These are phyloP conservation scores for Mycena venus DNA, from an alignment of 768 basidiomycete genomes.

Conservation along the genomic window DNA sequence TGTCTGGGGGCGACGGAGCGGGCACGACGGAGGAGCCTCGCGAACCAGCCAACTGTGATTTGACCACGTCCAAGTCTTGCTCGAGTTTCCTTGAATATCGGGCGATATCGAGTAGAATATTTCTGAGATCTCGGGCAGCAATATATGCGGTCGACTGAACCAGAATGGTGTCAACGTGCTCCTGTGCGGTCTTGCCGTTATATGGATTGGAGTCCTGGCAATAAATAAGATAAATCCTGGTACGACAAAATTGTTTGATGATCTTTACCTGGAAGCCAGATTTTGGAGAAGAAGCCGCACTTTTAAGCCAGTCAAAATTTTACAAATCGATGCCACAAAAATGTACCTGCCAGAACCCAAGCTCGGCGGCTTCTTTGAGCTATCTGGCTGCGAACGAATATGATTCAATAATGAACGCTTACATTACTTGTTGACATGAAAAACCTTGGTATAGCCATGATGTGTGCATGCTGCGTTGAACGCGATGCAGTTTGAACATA, in stretches of 20 bases:
- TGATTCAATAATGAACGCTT: background rate
- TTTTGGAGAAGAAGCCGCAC: background rate
- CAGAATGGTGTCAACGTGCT: slow-evolving; percentile 43
- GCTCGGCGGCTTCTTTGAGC: background rate
- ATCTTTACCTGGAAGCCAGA: background rate
- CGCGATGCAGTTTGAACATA: slow-evolving; percentile 60
- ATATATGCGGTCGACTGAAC: slow-evolving; percentile 32
- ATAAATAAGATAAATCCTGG: too few species aligned
- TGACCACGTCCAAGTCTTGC: slow-evolving; percentile 1
- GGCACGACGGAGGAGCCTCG: background rate
- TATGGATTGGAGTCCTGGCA: background rate
- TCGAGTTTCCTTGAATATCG: slow-evolving; percentile 27
- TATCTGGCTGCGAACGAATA: background rate
- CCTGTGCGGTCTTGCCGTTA: slow-evolving; percentile 57
- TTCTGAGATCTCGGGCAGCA: slow-evolving; percentile 20
- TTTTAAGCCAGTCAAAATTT: background rate
- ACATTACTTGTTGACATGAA: background rate
- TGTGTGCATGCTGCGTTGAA: slow-evolving; percentile 57
- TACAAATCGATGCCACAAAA: background rate
- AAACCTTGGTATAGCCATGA: slow-evolving; percentile 9
- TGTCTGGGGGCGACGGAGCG: background rate
- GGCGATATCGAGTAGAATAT: slow-evolving; percentile 25
- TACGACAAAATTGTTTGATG: background rate
- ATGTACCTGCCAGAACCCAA: background rate
- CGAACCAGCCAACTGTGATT: background rate